Evolutionary conservation across 1,139 yeast genomes (phyloP).

Genomic region (Saccharomyces hybrid): DNA sequence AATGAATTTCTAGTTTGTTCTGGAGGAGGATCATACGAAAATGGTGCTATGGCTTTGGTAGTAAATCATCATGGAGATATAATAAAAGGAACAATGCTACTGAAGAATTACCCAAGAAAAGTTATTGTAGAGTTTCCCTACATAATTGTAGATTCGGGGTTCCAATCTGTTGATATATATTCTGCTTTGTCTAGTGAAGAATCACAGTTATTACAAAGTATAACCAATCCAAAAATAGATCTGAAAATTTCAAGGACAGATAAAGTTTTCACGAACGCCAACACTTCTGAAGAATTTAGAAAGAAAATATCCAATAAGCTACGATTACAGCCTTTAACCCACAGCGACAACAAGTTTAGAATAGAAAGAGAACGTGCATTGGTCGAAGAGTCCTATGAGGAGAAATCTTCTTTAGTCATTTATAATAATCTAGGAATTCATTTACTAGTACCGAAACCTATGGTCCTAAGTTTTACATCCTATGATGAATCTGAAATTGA

Average conservation of each 20-base stretch:
- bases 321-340: constrained; percentile 17
- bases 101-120: constrained; percentile 47
- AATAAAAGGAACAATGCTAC: constrained; percentile 75
- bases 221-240: constrained; percentile 3
- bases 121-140: constrained; percentile 22
- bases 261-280: constrained; percentile 8
- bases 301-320: constrained; percentile 19
- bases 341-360: constrained; percentile 15
- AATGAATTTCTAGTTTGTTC: constrained; percentile 57
- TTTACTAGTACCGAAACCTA: constrained; percentile 14
- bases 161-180: constrained; percentile 11
- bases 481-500: constrained; percentile 20
- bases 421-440: constrained; percentile 17
- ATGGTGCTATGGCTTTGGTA: constrained; percentile 75
- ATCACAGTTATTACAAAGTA: constrained; percentile 16
- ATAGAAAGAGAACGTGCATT: constrained; percentile 21
- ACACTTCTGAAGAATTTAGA: constrained; percentile 6
- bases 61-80: constrained; percentile 74
- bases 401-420: constrained; percentile 14
- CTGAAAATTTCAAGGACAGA: constrained; percentile 10
- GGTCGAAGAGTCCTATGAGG: constrained; percentile 14
- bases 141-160: constrained; percentile 16
- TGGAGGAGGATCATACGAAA: constrained; percentile 44
- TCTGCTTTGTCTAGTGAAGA: constrained; percentile 12
- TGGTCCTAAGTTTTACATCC: constrained; percentile 15